phyloP scores from a whole-genome alignment of 1,139 yeast genomes.

The Wickerhamomyces sp. region DNA sequence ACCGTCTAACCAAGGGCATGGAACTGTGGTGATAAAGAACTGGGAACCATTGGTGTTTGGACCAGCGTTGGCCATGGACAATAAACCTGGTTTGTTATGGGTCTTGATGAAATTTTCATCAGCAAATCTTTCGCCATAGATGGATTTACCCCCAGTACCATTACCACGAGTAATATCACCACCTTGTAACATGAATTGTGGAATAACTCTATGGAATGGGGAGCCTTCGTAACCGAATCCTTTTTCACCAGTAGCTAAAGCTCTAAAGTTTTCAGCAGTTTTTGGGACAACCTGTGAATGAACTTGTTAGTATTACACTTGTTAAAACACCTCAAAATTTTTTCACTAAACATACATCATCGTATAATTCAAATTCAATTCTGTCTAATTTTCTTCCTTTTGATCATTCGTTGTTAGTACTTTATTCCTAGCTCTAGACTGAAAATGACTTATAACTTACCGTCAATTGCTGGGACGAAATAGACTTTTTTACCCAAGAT shows the following conservation, averaged over 20 bases:
- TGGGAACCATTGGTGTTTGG: constrained; percentile 99
- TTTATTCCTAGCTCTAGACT: background rate
- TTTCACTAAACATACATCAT: constrained; percentile 42
- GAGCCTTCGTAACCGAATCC: constrained; percentile 93
- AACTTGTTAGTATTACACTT: background rate
- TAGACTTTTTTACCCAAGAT: constrained; percentile 40
- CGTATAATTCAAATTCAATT: constrained; percentile 75
- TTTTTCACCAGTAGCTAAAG: constrained; percentile 94
- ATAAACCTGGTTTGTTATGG: constrained; percentile 90
- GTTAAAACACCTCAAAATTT: background rate
- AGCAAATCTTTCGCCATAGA: constrained; percentile 92
- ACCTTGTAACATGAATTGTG: constrained; percentile 98
- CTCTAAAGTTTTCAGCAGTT: constrained; percentile 98
- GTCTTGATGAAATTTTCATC: constrained; percentile 89
- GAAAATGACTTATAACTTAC: constrained; percentile 21
- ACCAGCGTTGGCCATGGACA: constrained; percentile 99
- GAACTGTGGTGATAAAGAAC: constrained; percentile 96
- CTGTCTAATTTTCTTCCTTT: constrained; percentile 48
- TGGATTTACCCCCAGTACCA: constrained; percentile 99
- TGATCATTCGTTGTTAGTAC: background rate
- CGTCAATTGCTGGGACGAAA: constrained; percentile 56
- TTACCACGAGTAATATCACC: constrained; percentile 95
- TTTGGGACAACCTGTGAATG: constrained; percentile 68
- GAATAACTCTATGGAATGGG: constrained; percentile 97
- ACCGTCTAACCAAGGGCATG: constrained; percentile 97